Evolutionary conservation across 257 asterid species (phyloP).

Genomic region (Apocynum venetum): DNA sequence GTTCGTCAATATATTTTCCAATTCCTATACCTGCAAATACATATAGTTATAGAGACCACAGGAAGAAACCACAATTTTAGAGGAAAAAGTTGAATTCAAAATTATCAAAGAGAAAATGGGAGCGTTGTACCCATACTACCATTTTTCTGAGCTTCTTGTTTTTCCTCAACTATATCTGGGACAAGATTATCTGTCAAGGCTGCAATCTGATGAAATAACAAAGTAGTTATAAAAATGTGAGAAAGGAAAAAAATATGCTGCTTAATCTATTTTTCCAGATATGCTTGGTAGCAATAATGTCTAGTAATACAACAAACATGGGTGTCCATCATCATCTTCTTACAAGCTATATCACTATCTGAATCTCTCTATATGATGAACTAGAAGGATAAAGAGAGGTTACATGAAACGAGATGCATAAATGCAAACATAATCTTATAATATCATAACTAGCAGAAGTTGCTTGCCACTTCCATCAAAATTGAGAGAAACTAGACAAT

Average conservation of each 20-base stretch:
- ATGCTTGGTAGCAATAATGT: background rate
- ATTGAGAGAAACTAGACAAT: too few species aligned
- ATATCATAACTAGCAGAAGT: background rate
- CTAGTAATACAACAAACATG: too few species aligned
- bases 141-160: conserved; percentile 34
- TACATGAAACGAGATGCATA: background rate
- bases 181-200: conserved; percentile 70
- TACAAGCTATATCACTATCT: background rate
- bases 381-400: background rate
- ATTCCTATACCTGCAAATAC: conserved; percentile 27
- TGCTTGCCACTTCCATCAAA: background rate
- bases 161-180: conserved; percentile 65
- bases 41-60: background rate
- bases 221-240: background rate
- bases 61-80: background rate
- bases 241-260: background rate
- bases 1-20: conserved; percentile 36
- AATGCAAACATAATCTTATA: background rate
- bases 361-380: background rate
- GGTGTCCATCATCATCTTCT: background rate
- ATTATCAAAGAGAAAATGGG: background rate
- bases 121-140: conserved; percentile 27
- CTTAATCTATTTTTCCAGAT: background rate
- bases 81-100: background rate
- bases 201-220: conserved; percentile 38